These are phyloP conservation scores for Panicum miliaceum DNA, from an alignment of 176 grass and related monocot species.

Conservation along the genomic window DNA sequence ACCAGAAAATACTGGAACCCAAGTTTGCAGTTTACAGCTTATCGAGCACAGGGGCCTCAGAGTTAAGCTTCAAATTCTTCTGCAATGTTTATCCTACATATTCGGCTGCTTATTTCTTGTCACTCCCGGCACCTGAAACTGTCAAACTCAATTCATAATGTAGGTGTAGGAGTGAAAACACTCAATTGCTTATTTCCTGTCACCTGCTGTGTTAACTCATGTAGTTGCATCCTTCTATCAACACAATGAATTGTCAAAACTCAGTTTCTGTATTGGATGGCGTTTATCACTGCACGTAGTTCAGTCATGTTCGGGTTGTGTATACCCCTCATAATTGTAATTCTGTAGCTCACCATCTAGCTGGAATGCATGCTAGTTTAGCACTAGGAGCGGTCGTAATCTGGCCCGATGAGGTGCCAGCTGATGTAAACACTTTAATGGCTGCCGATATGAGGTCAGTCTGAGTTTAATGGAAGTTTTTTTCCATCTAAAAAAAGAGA, in stretches of 20 bases:
- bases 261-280: slow-evolving; percentile 10
- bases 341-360: too few species aligned
- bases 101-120: neutral
- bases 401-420: too few species aligned
- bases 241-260: neutral
- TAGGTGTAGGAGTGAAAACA: neutral
- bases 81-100: neutral
- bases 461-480: too few species aligned
- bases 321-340: too few species aligned
- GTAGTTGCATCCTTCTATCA: neutral
- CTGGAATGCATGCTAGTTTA: too few species aligned
- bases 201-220: neutral
- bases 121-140: neutral
- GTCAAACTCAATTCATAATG: slow-evolving; percentile 12
- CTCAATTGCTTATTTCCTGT: neutral
- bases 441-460: too few species aligned
- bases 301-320: neutral
- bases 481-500: neutral
- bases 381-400: too few species aligned
- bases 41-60: neutral
- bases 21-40: neutral
- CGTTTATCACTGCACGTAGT: neutral
- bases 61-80: neutral
- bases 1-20: neutral
- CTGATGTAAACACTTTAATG: too few species aligned